Base-by-base conservation (phyloP, 1,139 yeast genomes). In the Magnusiomyces paraingens region DNA sequence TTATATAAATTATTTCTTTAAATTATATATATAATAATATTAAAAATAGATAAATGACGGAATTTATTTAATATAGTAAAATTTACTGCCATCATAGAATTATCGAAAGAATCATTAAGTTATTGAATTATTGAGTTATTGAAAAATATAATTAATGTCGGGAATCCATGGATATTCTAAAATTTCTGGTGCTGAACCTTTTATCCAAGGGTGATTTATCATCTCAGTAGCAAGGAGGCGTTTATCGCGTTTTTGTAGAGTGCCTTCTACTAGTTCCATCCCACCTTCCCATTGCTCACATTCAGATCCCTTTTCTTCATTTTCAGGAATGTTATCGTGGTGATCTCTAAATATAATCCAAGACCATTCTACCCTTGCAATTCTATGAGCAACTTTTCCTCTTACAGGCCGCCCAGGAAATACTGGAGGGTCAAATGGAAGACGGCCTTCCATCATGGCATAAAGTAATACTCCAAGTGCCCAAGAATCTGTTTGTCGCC, bases 401-500 rank as follows among this genome's bases (percentile, higher is more conserved):
- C 81, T 76, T 52, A 80, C 75, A 26, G 84, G 67, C 52, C 75
- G 74, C 11, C 62, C 61, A 1, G 56, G 56, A 11, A 61, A 60
- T 29, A 59, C 62, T 11, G 67, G 69, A 11, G 76, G 75, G 66
- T 93, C 99, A 72, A 93, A 93, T 1, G 99, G 99, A 51, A 93
- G 73, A 54, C 96, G 70, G 52, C 87, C 83, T 63, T 93, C 99
- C 63, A 93, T 70, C 39, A 91, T 70, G 1, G 95, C 81, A 66
- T 90, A 93, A 0, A 90, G 70, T n/a, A 90, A 73, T 3, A 91
- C 98, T 1, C 98, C 99, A 6, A 90, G 70, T 1, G 97, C 88
- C 99, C 99, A 93, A 15, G 93, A 77, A 66, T 93, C 99, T 46
- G 94, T 85, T 59, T 87, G 81, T 53, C 86, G 79, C 2, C 99